Conservation (phyloP, 129 eudicot genomes). For the Saposhnikovia divaricata region DNA sequence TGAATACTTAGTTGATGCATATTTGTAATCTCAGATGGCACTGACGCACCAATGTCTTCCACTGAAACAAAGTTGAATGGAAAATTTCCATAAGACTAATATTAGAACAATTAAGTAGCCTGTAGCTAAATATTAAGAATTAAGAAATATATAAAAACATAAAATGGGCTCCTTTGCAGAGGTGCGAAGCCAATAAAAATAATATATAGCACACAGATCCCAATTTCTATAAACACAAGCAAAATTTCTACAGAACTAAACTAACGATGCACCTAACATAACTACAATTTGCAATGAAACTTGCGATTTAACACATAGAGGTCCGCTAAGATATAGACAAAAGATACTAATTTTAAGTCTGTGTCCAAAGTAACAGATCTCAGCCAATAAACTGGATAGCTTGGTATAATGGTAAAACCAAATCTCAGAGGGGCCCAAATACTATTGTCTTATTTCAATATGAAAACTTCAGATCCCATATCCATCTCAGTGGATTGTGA, state of each 20-base stretch:
- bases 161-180: background rate
- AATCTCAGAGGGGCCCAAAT: background rate
- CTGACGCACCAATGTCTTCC: constrained; percentile 51
- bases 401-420: background rate
- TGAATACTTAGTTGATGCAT: constrained; percentile 63
- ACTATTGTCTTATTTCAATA: background rate
- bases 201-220: background rate
- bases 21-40: constrained; percentile 64
- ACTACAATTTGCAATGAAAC: background rate
- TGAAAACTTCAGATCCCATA: background rate
- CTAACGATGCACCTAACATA: background rate
- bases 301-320: background rate
- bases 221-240: background rate
- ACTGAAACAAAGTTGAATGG: constrained; percentile 24
- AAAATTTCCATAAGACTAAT: background rate
- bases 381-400: background rate
- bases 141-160: background rate
- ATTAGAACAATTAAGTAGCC: background rate
- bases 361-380: background rate
- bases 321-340: background rate
- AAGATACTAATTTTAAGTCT: background rate
- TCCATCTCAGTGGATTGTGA: background rate
- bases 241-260: background rate
- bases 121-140: background rate
- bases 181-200: background rate